Base-by-base conservation (phyloP, 331 rosid species). In the Dryas integrifolia region DNA sequence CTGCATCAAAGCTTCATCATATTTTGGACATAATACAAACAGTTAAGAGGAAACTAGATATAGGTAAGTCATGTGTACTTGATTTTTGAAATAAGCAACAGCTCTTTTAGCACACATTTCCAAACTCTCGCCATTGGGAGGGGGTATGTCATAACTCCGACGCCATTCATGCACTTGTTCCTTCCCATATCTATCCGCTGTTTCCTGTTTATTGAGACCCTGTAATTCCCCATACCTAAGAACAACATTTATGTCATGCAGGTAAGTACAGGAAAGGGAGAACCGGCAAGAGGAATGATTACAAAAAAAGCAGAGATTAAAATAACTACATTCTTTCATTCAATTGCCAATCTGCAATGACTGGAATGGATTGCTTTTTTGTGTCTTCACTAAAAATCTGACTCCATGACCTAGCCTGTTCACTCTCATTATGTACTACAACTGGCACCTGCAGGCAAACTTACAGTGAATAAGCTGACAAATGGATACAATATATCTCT, bases 131-230 rank as follows among this genome's bases (percentile, higher is more conserved):
- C 98, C 99, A 79, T 89, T 88, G 15, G 99, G 99, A 72, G 99
- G 99, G 51, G 99, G 96, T 51, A 78, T 84, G 66, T 95, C 97
- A 53, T 89, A 95, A 86, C 99, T 92, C 71, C 99, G 85, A 67
- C 99, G 99, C 97, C 99, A 95, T 80, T 89, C 87, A 8, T 95
- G 99, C 74, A 95, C 99, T 82, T 92, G 96, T 75, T 95, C 97
- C 76, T 89, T 89, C 50, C 99, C 99, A 52, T 95, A 95, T 81
- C 96, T 89, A 44, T 95, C 98, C 4, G 99, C 96, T 6, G 99
- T 95, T 83, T 95, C 99, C 86, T 95, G 99, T 77, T 95, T 95
- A 76, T 95, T 92, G 44, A 95, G 98, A 79, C 99, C 99, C 74
- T 95, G 99, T 57, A 95, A 73, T 82, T 95, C 97, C 35, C 99